Evolutionary conservation across 2,329 filamentous ascomycete species (phyloP), one percentile per base, ranked within the genome.

Genomic region (Clarireedia hainanense): DNA sequence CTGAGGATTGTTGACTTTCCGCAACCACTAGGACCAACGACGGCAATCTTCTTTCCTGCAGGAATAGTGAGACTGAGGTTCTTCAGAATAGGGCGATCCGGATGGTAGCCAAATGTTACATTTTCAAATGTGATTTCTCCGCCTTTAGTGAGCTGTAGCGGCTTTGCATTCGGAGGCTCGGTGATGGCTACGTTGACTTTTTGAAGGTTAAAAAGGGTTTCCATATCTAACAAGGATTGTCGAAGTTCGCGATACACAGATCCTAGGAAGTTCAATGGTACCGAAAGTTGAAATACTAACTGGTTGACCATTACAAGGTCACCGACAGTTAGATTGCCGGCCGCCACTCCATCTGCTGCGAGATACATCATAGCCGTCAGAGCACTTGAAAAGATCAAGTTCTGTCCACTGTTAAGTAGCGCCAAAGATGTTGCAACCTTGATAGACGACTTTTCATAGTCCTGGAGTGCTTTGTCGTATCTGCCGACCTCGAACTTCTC

Each of bases 261-360:
- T n/a, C 94, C 94, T 4, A 99, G 77, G 72, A 99, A 99, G 76
- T 99, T 99, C 58, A 99, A 80, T 0, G 94, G 94, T 4, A 99
- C 90, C 0, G 91, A 96, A 5, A 99, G 84, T 73, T 99, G 94
- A 74, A 99, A 99, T 57, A 99, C 91, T 17, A 99, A 84, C 75
- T 97, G 94, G 71, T 99, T 99, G 63, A 99, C 90, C 89, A 99
- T 95, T 68, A 99, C 94, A 34, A 99, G 78, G 69, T 99, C 95
- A 57, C 94, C 94, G 14, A 99, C 91, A 0, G 92, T 96, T 65
- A 99, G 74, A 5, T 77, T 75, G 14, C 92, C 92, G 3, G 75
- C 77, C 1, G 89, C 90, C 1, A 99, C 91, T 37, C 95, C 95
- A 65, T 92, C 84, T 24, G 90, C 90, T 5, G 91, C 94, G 56